These are phyloP conservation scores for Zygoascus tannicola DNA, from an alignment of 805 yeast genomes.

Conservation along the genomic window DNA sequence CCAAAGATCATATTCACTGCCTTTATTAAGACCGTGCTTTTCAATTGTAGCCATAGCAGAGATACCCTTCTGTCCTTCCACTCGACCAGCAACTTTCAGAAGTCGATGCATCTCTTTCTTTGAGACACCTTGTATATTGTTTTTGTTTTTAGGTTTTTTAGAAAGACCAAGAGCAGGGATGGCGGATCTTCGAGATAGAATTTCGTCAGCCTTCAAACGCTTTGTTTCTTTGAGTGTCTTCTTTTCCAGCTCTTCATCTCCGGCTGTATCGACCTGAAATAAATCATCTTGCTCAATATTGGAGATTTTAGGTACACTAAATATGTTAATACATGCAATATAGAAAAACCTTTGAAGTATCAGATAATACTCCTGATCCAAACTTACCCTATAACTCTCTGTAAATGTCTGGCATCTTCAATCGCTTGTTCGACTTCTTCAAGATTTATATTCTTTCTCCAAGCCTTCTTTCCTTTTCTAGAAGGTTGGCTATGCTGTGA, in stretches of 20 bases:
- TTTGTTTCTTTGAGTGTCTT: constrained; percentile 34
- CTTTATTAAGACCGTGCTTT: constrained; percentile 52
- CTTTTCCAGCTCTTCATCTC: constrained; percentile 39
- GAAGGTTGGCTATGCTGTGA: constrained; percentile 60
- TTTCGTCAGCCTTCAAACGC: constrained; percentile 52
- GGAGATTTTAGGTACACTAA: too few species aligned
- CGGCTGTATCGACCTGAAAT: constrained; percentile 60
- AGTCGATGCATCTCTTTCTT: constrained; percentile 54
- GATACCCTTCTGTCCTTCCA: constrained; percentile 41
- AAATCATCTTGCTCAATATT: constrained; percentile 34
- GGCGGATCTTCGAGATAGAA: constrained; percentile 68
- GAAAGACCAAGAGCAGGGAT: constrained; percentile 50
- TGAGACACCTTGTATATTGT: constrained; percentile 50
- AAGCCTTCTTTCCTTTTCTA: constrained; percentile 84
- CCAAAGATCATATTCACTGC: constrained; percentile 65
- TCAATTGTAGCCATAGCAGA: constrained; percentile 45
- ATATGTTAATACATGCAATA: neutral
- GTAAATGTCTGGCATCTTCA: constrained; percentile 58
- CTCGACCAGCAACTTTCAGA: constrained; percentile 67
- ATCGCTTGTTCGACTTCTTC: constrained; percentile 66
- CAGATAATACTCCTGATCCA: constrained; percentile 23
- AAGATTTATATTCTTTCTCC: constrained; percentile 88
- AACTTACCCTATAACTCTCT: constrained; percentile 31
- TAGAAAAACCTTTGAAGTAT: too few species aligned
- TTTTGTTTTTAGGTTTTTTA: constrained; percentile 32